A percentile compares a stretch with the other conserved stretches of the same genome.
Evolutionary conservation across 2,329 filamentous ascomycete species (phyloP).

Genomic region (Alternaria conjuncta): DNA sequence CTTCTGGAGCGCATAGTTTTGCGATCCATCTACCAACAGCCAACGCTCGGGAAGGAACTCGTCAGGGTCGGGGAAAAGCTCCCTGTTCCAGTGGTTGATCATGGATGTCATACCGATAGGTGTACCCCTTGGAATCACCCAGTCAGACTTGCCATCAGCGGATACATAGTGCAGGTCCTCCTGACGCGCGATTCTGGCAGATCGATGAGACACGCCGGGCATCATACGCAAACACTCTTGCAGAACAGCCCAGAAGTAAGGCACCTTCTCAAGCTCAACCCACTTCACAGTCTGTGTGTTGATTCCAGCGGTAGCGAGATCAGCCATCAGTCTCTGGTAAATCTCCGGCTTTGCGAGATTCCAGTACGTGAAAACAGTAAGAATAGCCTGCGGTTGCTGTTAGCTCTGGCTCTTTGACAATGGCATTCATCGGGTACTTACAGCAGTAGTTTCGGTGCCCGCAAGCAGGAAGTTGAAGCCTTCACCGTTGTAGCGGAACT

Average conservation of each 20-base stretch:
- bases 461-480: slow-evolving; percentile 36
- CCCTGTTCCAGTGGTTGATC: slow-evolving; percentile 42
- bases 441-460: slow-evolving; percentile 35
- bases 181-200: slow-evolving; percentile 24
- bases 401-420: slow-evolving; percentile 5
- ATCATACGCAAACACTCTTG: slow-evolving; percentile 46
- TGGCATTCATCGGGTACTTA: slow-evolving; percentile 7
- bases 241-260: slow-evolving; percentile 43
- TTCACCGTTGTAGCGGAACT: slow-evolving; percentile 31
- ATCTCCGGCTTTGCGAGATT: slow-evolving; percentile 40
- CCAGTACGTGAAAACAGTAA: slow-evolving; percentile 43
- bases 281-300: slow-evolving; percentile 21
- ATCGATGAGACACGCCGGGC: slow-evolving; percentile 36
- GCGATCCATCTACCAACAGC: slow-evolving; percentile 30
- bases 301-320: slow-evolving; percentile 22
- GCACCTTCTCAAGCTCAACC: slow-evolving; percentile 36
- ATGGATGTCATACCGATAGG: slow-evolving; percentile 39
- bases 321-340: slow-evolving; percentile 28
- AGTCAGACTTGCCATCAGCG: slow-evolving; percentile 27
- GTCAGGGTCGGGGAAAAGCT: slow-evolving; percentile 34
- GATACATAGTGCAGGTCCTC: slow-evolving; percentile 29
- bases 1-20: slow-evolving; percentile 27
- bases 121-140: slow-evolving; percentile 32
- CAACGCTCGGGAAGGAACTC: slow-evolving; percentile 45
- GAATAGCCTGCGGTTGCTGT: slow-evolving; percentile 31